Evolutionary conservation across 139 green algal genomes (phyloP), one percentile per base, ranked within the genome.

Genomic region (Tetradesmus obliquus): DNA sequence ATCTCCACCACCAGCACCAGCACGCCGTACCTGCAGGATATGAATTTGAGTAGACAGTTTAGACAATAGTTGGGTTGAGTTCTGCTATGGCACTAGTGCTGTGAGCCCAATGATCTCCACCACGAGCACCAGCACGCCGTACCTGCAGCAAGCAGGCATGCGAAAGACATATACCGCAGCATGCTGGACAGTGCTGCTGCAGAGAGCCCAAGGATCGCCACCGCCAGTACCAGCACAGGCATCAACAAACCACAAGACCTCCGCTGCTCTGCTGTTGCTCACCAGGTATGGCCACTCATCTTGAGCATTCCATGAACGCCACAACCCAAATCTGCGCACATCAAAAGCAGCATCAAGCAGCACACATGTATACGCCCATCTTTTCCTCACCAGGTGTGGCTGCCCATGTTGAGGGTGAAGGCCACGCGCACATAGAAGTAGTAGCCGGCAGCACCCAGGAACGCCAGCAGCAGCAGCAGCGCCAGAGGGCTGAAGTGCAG

Each of bases 1-100:
- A 94, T 58, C 91, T 95, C 94, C 24, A 92, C 79, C 24, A 79
- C 92, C 20, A 95, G 69, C 20, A 95, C 86, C 55, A 94, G 60
- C 54, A 81, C 66, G 60, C 91, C 89, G 90, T 94, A 95, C 76
- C 88, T 90, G 79, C 69, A 79, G 57, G 53, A 69, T 5, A 58
- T 55, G 8, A 71, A 17, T 12, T 3, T 17, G 17, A 17, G n/a
- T 7, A 17, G 74, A 2, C 17, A 13, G 74, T 9, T 17, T 82
- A 54, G 66, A 17, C 32, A 45, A 45, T 45, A 45, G 32, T 45
- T 45, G 66, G 66, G 13, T 76, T 13, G 66, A 17, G 66, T 76
- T 76, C 13, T 13, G 66, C 13, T 95, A 95, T 22, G 92, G 92
- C 7, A 95, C 55, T 54, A 95, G 91, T 5, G 92, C 92, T 6